Base-by-base conservation (phyloP, 345 rosid species). In the Eutrema japonicum region DNA sequence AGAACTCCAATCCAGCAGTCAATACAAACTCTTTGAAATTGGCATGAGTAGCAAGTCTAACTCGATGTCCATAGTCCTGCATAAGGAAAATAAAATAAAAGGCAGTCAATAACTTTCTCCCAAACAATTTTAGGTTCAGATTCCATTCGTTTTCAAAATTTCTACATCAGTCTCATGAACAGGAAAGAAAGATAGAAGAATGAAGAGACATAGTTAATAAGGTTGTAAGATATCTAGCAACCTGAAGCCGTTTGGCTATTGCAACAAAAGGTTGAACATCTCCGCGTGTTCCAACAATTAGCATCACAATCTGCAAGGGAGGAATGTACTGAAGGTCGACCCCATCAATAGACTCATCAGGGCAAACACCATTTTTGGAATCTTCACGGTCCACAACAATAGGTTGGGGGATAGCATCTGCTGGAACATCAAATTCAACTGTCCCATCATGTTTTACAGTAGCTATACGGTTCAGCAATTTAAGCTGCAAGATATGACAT, bases 51-150 rank as follows among this genome's bases (percentile, higher is more conserved):
- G 99, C 99, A 75, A 96, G 82, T 83, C 99, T 92, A 79, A 96
- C 99, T 55, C 99, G 90, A 89, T 96, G 99, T 30, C 99, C 99
- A 81, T 88, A 89, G 73, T 96, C 98, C 99, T 96, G 89, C 94
- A 83, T 29, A 57, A 33, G 75, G 40, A 74, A 59, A 61, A 71
- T 43, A 3, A 61, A 49, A 41, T 5, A 37, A 9, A 14, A 22
- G 26, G 22, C n/a, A 43, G 5, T 63, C 37, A 13, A 33, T 7
- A 3, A 36, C 27, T 8, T 6, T 7, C 42, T 40, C 12, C 16
- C 16, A 14, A 22, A 42, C 36, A 70, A 47, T n/a, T 22, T 45
- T 32, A 58, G 10, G 43, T 58, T 41, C 52, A 66, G 10, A 30
- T 53, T 43, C 27, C 52, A 55, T 55, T 16, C 6, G 3, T 50